phyloP scores from a whole-genome alignment of 164 flowering plant genomes.

The Aristolochia fimbriata region DNA sequence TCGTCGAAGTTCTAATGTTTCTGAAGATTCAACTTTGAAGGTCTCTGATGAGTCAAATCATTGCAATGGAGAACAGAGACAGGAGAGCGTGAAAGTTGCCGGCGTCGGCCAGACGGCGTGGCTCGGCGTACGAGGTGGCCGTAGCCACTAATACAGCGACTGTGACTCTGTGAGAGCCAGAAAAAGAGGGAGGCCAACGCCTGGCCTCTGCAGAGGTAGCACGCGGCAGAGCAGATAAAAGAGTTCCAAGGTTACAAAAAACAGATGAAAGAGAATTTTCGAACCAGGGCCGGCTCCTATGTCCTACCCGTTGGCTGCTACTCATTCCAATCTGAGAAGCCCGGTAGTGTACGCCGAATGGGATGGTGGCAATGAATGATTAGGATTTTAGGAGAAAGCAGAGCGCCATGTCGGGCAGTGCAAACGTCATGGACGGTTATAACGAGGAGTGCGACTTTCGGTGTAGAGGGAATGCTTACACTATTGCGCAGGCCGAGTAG shows the following conservation, averaged over 20 bases:
- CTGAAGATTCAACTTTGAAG: no score
- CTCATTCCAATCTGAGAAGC: background rate
- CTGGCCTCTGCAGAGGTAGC: background rate
- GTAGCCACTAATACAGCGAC: background rate
- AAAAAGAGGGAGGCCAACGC: no score
- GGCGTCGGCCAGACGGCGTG: background rate
- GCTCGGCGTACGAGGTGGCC: constrained; percentile 3
- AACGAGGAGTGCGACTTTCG: background rate
- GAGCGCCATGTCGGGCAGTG: background rate
- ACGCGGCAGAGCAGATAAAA: background rate
- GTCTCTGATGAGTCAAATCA: background rate
- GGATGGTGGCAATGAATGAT: background rate
- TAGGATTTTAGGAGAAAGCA: background rate
- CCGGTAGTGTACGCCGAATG: background rate
- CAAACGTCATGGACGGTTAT: constrained; percentile 6
- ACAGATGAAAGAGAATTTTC: background rate
- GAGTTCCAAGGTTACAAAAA: background rate
- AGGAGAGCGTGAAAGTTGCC: constrained; percentile 1
- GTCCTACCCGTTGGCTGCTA: no score
- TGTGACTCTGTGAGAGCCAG: background rate
- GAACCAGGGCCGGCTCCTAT: background rate
- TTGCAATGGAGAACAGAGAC: background rate
- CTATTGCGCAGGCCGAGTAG: background rate
- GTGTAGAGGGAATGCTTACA: background rate
- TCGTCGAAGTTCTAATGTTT: background rate